A percentile compares a stretch with the other conserved stretches of the same genome.
Conservation (phyloP, 257 asterid genomes). For the Gentiana straminea region DNA sequence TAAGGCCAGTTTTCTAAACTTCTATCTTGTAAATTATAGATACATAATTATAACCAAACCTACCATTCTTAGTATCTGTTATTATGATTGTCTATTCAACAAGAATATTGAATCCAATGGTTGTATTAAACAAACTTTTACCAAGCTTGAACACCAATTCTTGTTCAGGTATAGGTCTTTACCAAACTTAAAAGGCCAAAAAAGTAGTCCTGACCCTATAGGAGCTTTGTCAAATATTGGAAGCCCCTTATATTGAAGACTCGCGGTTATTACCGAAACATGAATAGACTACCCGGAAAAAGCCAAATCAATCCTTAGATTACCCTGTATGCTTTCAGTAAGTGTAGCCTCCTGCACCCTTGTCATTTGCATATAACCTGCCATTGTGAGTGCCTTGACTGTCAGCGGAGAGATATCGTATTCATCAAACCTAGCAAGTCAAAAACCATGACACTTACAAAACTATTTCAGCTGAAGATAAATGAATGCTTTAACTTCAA, state of each 20-base stretch:
- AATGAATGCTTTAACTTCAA: conserved; percentile 1
- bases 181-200: no score
- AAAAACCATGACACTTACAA: conserved; percentile 13
- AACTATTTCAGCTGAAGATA: background rate
- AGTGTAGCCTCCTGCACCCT: conserved; percentile 86
- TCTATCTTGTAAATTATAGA: background rate
- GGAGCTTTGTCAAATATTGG: no score
- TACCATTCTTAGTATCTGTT: background rate
- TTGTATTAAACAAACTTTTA: background rate
- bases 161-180: background rate
- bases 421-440: conserved; percentile 76
- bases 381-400: conserved; percentile 62
- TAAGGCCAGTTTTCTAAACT: background rate
- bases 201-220: no score
- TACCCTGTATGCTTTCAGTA: conserved; percentile 68
- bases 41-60: background rate
- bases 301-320: background rate
- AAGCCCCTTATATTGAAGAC: no score
- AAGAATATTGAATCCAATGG: no score
- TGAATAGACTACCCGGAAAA: background rate
- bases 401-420: conserved; percentile 61
- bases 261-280: no score
- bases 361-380: conserved; percentile 89
- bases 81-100: background rate
- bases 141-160: background rate